Evolutionary conservation across 192 early-diverging fungal genomes (phyloP).

Genomic region (Podila epicladia): DNA sequence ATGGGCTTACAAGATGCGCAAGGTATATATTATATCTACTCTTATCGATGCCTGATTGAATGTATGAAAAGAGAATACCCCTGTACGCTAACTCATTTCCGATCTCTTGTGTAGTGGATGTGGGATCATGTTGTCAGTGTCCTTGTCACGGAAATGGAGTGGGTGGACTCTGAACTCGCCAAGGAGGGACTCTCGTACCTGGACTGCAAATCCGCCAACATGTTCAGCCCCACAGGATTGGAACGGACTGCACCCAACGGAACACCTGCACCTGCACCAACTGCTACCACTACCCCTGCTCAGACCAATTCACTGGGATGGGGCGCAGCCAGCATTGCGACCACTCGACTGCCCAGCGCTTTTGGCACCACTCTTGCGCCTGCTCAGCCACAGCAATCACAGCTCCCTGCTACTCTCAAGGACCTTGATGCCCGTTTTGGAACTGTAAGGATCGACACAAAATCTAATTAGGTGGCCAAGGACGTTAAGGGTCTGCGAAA

Average conservation of each 20-base stretch:
- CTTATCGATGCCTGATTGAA: neutral
- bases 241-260: neutral
- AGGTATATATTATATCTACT: constrained; percentile 11
- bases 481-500: neutral
- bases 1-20: constrained; percentile 43
- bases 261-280: constrained; percentile 4
- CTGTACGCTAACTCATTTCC: neutral
- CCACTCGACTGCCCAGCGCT: constrained; percentile 22
- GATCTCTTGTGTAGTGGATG: constrained; percentile 20
- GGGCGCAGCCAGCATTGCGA: constrained; percentile 48
- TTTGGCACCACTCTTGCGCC: constrained; percentile 3
- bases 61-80: too few species aligned
- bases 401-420: constrained; percentile 33
- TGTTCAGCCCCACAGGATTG: constrained; percentile 33
- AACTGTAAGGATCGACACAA: constrained; percentile 5
- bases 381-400: constrained; percentile 25
- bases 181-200: constrained; percentile 30
- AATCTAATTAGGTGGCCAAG: neutral
- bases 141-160: constrained; percentile 34
- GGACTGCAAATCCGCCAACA: constrained; percentile 47
- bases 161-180: constrained; percentile 32
- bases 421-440: constrained; percentile 45
- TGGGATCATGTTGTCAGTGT: constrained; percentile 32
- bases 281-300: constrained; percentile 4
- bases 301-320: constrained; percentile 29